A percentile compares a stretch with the other conserved stretches of the same genome.
phyloP scores from a whole-genome alignment of 306 rosid species.

The Neltuma alba region DNA sequence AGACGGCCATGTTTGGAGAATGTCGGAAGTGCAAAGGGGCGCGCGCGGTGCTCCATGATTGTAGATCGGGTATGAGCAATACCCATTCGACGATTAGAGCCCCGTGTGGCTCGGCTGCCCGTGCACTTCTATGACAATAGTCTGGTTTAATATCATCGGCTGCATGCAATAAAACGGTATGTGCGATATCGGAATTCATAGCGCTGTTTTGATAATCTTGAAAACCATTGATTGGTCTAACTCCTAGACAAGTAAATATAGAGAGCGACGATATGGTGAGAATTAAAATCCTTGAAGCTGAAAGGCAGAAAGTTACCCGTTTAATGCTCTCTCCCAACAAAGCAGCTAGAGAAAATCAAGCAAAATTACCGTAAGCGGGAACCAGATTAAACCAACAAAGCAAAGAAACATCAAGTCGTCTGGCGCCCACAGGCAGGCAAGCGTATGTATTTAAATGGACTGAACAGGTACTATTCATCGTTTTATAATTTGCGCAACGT shows the following conservation, averaged over 20 bases:
- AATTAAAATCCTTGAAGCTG: neutral
- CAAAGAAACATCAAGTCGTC: neutral
- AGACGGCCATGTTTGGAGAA: conserved; percentile 41
- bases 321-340: neutral
- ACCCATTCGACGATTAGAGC: conserved; percentile 60
- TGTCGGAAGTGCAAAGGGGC: conserved; percentile 63
- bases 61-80: conserved; percentile 72
- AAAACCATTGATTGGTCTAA: neutral
- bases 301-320: neutral
- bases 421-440: too few species aligned
- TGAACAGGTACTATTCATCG: neutral
- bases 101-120: neutral
- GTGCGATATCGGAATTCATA: neutral
- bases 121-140: neutral
- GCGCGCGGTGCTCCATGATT: conserved; percentile 61
- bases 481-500: neutral
- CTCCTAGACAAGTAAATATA: neutral
- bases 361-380: neutral
- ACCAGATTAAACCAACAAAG: neutral
- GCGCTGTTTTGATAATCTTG: neutral
- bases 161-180: neutral
- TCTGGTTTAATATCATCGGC: neutral
- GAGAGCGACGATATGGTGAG: neutral
- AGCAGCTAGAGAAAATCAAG: neutral
- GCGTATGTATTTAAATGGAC: too few species aligned